Conservation (phyloP, 2,329 filamentous ascomycete species). For the Berkeleyomyces rouxiae region DNA sequence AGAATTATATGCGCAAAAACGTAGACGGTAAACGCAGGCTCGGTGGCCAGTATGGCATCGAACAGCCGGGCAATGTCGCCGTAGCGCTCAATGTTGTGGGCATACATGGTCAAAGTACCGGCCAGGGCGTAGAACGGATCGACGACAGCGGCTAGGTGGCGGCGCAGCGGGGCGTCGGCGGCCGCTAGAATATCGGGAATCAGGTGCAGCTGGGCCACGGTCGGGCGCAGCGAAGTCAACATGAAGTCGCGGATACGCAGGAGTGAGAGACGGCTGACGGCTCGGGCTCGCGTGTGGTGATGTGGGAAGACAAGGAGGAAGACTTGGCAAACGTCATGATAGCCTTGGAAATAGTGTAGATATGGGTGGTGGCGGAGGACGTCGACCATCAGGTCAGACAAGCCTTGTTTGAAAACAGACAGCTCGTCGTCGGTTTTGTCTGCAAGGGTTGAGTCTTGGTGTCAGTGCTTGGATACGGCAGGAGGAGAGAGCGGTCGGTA, state of each 20-base stretch:
- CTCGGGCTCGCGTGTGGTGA: slow-evolving; percentile 37
- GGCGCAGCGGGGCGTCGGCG: slow-evolving; percentile 54
- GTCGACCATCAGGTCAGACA: slow-evolving; percentile 64
- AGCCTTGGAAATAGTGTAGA: slow-evolving; percentile 94
- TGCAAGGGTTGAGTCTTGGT: background rate
- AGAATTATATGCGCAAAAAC: slow-evolving; percentile 81
- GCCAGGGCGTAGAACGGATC: slow-evolving; percentile 86
- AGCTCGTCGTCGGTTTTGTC: slow-evolving; percentile 43
- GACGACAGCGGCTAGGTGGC: slow-evolving; percentile 58
- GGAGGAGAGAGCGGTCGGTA: slow-evolving; percentile 11
- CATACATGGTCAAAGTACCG: slow-evolving; percentile 90
- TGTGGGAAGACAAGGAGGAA: slow-evolving; percentile 68
- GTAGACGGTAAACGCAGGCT: slow-evolving; percentile 81
- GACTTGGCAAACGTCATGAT: slow-evolving; percentile 96
- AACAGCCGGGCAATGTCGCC: slow-evolving; percentile 79
- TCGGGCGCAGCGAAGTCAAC: slow-evolving; percentile 71
- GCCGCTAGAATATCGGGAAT: slow-evolving; percentile 64
- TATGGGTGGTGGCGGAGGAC: slow-evolving; percentile 67
- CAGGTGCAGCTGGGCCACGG: slow-evolving; percentile 69
- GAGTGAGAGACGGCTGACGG: slow-evolving; percentile 67
- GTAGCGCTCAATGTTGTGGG: slow-evolving; percentile 86
- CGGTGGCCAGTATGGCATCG: slow-evolving; percentile 73
- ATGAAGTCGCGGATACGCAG: slow-evolving; percentile 94
- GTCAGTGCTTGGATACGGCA: background rate
- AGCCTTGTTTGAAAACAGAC: slow-evolving; percentile 51